Evolutionary conservation across 2,329 filamentous ascomycete species (phyloP).

Genomic region (Arthrobotrys entomopaga): DNA sequence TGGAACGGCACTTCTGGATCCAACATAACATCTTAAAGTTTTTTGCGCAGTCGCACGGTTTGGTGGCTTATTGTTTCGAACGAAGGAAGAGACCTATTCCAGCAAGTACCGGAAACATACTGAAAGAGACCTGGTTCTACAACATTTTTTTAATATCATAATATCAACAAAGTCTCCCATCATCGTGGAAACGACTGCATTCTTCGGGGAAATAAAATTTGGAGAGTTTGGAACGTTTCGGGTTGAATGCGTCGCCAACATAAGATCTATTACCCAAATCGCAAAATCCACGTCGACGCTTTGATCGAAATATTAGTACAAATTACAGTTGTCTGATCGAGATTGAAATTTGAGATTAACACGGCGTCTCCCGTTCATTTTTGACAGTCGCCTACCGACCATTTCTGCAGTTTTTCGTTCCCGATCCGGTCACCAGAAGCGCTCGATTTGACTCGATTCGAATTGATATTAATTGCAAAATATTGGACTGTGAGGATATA

Average conservation of each 20-base stretch:
- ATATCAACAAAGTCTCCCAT: background rate
- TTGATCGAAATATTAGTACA: slow-evolving; percentile 22
- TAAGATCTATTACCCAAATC: slow-evolving; percentile 13
- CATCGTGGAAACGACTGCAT: slow-evolving; percentile 20
- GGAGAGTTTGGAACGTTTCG: background rate
- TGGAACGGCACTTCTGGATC: slow-evolving; percentile 50
- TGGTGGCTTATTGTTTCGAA: slow-evolving; percentile 28
- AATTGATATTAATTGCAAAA: too few species aligned
- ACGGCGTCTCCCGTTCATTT: slow-evolving; percentile 11
- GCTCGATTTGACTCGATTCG: background rate
- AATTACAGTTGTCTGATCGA: slow-evolving; percentile 7
- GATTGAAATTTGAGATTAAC: slow-evolving; percentile 14
- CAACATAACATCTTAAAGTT: slow-evolving; percentile 13
- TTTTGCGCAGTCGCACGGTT: slow-evolving; percentile 8
- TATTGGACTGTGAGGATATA: background rate
- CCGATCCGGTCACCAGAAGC: slow-evolving; percentile 18
- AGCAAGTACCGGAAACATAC: slow-evolving; percentile 29
- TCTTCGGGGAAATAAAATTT: slow-evolving; percentile 7
- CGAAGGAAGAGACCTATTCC: slow-evolving; percentile 12
- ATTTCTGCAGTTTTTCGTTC: slow-evolving; percentile 13
- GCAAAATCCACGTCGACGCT: background rate
- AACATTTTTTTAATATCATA: slow-evolving; percentile 4
- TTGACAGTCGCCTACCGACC: slow-evolving; percentile 23
- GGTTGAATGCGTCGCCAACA: slow-evolving; percentile 9
- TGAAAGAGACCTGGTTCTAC: background rate